Percentiles rank a stretch among this genome's conserved stretches.
Conservation (phyloP, 768 basidiomycete species). For the Cyclocybe aegerita region DNA sequence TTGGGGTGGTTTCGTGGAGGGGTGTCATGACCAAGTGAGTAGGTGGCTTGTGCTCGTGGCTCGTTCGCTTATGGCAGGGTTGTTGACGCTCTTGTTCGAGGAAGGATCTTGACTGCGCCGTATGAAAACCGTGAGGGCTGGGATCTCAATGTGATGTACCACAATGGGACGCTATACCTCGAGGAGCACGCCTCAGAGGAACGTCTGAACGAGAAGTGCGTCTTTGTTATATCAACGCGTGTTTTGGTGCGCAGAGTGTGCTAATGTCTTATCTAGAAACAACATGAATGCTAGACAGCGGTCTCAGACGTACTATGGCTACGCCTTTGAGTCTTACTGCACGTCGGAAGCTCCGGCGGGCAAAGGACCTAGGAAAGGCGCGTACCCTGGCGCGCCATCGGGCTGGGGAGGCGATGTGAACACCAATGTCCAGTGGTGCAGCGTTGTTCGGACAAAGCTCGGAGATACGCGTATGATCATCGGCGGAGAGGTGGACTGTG, state of each 20-base stretch:
- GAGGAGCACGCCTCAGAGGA: slow-evolving; percentile 69
- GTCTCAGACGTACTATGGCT: slow-evolving; percentile 76
- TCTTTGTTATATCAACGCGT: not conserved
- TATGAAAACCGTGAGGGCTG: slow-evolving; percentile 81
- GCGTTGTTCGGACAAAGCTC: slow-evolving; percentile 83
- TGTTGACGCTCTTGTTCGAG: slow-evolving; percentile 28
- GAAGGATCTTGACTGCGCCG: slow-evolving; percentile 76
- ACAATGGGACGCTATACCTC: slow-evolving; percentile 69
- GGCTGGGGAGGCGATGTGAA: slow-evolving; percentile 84
- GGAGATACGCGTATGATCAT: slow-evolving; percentile 70
- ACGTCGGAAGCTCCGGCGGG: slow-evolving; percentile 48
- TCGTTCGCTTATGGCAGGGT: slow-evolving; percentile 1
- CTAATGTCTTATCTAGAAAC: slow-evolving; percentile 43
- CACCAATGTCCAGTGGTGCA: slow-evolving; percentile 90
- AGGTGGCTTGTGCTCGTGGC: slow-evolving; percentile 14
- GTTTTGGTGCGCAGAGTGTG: not conserved
- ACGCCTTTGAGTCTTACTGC: slow-evolving; percentile 88
- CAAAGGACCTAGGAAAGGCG: slow-evolving; percentile 15
- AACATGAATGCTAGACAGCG: slow-evolving; percentile 64
- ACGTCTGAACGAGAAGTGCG: slow-evolving; percentile 65
- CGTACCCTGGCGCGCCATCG: slow-evolving; percentile 27
- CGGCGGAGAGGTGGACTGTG: slow-evolving; percentile 91
- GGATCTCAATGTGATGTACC: slow-evolving; percentile 81
- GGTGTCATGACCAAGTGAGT: slow-evolving; percentile 90
- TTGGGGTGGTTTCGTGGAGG: slow-evolving; percentile 71